Percentiles rank a stretch among this genome's conserved stretches.
Conservation (phyloP, 306 rosid genomes). For the Lagenaria siceraria region DNA sequence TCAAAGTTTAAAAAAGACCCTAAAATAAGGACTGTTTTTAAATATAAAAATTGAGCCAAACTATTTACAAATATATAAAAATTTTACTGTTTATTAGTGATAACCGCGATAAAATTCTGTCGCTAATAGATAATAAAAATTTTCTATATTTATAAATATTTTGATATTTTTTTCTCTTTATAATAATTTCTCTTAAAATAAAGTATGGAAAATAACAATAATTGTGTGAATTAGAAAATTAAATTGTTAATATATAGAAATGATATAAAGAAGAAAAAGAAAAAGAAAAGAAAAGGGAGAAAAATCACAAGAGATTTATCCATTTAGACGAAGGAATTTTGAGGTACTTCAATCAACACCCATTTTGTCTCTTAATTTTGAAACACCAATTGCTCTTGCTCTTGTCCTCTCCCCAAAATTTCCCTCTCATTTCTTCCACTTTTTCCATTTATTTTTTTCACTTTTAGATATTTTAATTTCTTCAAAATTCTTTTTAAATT, state of each 20-base stretch:
- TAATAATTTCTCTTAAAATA: too few relatives aligned
- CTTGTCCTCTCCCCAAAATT: neutral
- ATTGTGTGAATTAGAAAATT: too few relatives aligned
- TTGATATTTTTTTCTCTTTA: too few relatives aligned
- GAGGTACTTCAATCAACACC: neutral
- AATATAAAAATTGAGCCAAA: too few relatives aligned
- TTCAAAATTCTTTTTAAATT: neutral
- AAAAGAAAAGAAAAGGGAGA: neutral
- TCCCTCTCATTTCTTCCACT: neutral
- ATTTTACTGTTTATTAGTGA: too few relatives aligned
- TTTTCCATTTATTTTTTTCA: neutral
- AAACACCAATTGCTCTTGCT: neutral
- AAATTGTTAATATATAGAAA: neutral
- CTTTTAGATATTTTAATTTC: neutral
- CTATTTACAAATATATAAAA: too few relatives aligned
- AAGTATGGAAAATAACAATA: too few relatives aligned
- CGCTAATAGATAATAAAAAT: too few relatives aligned
- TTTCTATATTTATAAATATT: too few relatives aligned
- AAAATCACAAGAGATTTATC: neutral
- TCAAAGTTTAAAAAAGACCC: too few relatives aligned
- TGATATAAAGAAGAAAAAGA: neutral
- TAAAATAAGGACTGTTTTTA: too few relatives aligned
- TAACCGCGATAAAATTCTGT: too few relatives aligned
- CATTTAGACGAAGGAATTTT: neutral
- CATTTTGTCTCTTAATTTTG: neutral